A percentile compares a stretch with the other conserved stretches of the same genome.
These are phyloP conservation scores for Paecilomyces formosus DNA, from an alignment of 2,329 filamentous ascomycete species.

Conservation along the genomic window DNA sequence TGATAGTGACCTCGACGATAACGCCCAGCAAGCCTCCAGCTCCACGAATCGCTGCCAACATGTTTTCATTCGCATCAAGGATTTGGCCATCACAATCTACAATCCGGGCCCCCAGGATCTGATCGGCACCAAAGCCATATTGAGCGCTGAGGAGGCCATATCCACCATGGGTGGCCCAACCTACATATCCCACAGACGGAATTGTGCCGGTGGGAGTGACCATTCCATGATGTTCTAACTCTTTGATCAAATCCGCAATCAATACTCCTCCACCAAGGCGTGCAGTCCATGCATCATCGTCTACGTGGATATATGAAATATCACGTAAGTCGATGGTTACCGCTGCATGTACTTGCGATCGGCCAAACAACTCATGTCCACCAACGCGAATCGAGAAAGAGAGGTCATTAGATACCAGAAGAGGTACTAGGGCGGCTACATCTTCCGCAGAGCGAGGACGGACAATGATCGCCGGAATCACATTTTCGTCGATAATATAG, in stretches of 20 bases:
- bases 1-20: constrained; percentile 35
- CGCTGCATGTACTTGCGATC: constrained; percentile 20
- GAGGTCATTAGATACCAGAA: constrained; percentile 10
- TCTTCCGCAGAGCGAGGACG: constrained; percentile 18
- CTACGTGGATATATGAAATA: constrained; percentile 23
- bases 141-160: constrained; percentile 25
- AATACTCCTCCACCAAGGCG: constrained; percentile 31
- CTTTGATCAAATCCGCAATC: constrained; percentile 16
- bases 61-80: constrained; percentile 27
- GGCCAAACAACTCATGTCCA: constrained; percentile 29
- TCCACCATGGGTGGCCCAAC: constrained; percentile 32
- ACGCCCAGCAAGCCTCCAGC: constrained; percentile 34
- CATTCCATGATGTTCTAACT: constrained; percentile 21
- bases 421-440: constrained; percentile 14
- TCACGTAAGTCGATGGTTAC: constrained; percentile 33
- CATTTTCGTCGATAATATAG: too few species aligned
- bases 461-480: constrained; percentile 8
- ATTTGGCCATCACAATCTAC: constrained; percentile 31
- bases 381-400: constrained; percentile 22
- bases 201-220: constrained; percentile 15
- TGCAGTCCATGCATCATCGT: constrained; percentile 19
- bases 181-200: constrained; percentile 27
- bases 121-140: constrained; percentile 31
- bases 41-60: constrained; percentile 34
- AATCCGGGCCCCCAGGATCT: constrained; percentile 33